Conservation (phyloP, 768 basidiomycete species). For the Termitomyces sp. region DNA sequence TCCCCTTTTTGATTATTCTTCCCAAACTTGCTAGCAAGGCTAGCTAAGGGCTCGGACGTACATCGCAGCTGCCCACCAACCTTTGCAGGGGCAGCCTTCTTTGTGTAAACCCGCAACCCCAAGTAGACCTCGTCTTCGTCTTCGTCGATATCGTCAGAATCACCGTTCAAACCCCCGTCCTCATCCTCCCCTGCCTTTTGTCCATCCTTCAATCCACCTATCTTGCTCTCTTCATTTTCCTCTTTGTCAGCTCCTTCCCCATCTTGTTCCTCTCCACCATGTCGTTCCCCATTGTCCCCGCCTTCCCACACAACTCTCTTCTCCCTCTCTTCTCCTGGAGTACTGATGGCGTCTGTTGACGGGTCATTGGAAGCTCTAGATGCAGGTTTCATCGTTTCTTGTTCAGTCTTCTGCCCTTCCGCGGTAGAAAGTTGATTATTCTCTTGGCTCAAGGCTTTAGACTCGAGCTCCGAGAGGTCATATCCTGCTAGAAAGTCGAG, state of each 20-base stretch:
- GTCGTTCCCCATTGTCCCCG: neutral
- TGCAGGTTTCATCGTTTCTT: neutral
- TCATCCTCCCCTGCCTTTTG: neutral
- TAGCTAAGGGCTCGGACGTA: neutral
- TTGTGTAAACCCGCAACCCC: slow-evolving; percentile 38
- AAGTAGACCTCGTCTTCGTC: slow-evolving; percentile 24
- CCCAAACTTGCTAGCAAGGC: neutral
- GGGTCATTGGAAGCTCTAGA: neutral
- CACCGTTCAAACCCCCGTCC: neutral
- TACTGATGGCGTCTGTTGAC: neutral
- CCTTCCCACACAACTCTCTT: neutral
- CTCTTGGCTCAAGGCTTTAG: slow-evolving; percentile 8
- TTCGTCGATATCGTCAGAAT: neutral
- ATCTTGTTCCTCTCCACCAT: neutral
- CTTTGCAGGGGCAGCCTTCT: slow-evolving; percentile 22
- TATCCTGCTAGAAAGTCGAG: slow-evolving; percentile 25
- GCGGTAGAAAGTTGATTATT: neutral
- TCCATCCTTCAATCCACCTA: neutral
- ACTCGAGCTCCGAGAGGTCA: slow-evolving; percentile 23
- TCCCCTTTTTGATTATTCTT: neutral
- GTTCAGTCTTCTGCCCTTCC: neutral
- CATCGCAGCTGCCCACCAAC: slow-evolving; percentile 31
- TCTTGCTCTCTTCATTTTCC: neutral
- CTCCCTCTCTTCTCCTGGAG: neutral
- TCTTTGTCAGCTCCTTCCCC: neutral